Base-by-base conservation (phyloP, 768 basidiomycete genomes). In the Hericium alpestre region DNA sequence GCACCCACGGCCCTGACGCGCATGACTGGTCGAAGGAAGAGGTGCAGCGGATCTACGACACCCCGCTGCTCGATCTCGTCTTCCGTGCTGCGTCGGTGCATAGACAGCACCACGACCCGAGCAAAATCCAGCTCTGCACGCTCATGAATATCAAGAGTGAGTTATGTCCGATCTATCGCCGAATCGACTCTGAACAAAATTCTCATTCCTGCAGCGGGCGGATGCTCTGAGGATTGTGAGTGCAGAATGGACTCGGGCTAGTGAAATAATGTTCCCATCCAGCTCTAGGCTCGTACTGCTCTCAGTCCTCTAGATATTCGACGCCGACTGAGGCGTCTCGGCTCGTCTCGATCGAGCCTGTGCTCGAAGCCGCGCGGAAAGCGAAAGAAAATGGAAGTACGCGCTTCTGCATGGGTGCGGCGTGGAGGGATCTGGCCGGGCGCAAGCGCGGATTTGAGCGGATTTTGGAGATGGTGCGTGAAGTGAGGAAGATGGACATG, bases 351-450 rank as follows among this genome's bases (percentile, higher is more conserved):
- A 73, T 97, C 51, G 93, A 92, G 65, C 93, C 94, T 16, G 95
- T 98, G 15, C 74, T 99, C 9, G 86, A 87, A 65, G 95, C 93
- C 27, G 95, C 95, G 20, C 81, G 90, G 12, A 86, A 87, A 67
- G 95, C 95, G 23, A 98, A 96, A 67, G 94, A 77, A 63, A 98
- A 97, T 69, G 95, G 95, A 38, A 93, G 91, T 68, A 98, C 95
- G 18, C 79, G 95, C 25, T 98, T 98, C 73, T 98, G 95, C 71
- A 98, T 97, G 95, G 95, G 95, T 57, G 94, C 95, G 4, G 95
- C 95, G 5, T 99, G 95, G 95, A 78, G 95, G 61, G 95, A 96
- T 68, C 80, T 97, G 56, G 83, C 88, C 10, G 93, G 95, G 2
- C 81, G 91, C 61, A 96, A 95, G 70, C 79, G 90, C 46, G 93